Evolutionary conservation across 169 alveolate genomes (phyloP).

Genomic region (Fabrea salina): DNA sequence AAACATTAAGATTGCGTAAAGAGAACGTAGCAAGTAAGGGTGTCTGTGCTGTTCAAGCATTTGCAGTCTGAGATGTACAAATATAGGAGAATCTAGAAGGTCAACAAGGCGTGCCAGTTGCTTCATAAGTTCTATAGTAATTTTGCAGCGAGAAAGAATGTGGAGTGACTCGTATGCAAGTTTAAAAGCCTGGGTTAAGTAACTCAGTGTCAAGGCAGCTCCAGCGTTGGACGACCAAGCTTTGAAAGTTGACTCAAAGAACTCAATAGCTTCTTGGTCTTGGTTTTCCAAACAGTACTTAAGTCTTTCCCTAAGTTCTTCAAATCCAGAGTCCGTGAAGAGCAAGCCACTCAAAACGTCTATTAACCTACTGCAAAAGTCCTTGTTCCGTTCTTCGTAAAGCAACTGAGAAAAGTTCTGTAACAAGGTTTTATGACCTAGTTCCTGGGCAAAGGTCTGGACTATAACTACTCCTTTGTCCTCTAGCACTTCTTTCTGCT

Average conservation of each 20-base stretch:
- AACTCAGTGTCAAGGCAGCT: not conserved
- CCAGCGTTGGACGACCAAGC: conserved; percentile 10
- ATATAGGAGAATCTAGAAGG: conserved; percentile 2
- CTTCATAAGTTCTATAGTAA: not conserved
- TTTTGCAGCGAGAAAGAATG: not conserved
- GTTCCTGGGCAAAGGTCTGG: not conserved
- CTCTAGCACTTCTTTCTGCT: not conserved
- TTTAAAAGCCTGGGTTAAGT: conserved; percentile 20
- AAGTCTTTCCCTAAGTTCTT: not conserved
- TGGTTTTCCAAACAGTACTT: not conserved
- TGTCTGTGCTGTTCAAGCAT: conserved; percentile 2
- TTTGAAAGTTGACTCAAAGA: conserved; percentile 17
- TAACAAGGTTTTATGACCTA: not conserved
- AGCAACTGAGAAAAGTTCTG: not conserved
- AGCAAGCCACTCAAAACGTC: not conserved
- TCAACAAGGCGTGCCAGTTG: conserved; percentile 13
- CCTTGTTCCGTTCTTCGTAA: not conserved
- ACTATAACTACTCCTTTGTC: not conserved
- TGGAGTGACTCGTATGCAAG: conserved; percentile 11
- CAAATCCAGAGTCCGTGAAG: not conserved
- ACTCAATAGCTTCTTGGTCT: not conserved
- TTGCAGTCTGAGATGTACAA: conserved; percentile 19
- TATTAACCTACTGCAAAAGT: not conserved
- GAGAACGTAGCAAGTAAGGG: conserved; percentile 19
- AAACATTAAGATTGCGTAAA: conserved; percentile 25